Percentiles rank a stretch among this genome's conserved stretches.
phyloP scores from a whole-genome alignment of 768 basidiomycete genomes.

The Suillus americanus region DNA sequence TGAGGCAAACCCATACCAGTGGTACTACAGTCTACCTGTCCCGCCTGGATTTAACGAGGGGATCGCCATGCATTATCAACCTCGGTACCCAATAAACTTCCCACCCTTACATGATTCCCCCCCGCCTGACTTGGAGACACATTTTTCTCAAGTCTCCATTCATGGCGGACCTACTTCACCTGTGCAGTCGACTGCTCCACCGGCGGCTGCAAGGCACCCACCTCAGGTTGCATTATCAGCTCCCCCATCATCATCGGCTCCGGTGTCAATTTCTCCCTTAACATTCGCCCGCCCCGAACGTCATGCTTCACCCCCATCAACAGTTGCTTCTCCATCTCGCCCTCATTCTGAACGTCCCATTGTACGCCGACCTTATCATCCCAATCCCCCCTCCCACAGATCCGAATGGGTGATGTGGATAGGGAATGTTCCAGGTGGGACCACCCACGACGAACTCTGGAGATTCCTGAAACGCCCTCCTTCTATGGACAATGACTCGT shows the following conservation, averaged over 20 bases:
- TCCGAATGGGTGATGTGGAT: conserved; percentile 98
- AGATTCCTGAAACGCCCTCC: conserved; percentile 65
- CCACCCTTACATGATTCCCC: conserved; percentile 19
- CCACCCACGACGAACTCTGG: conserved; percentile 84
- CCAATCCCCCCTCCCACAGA: conserved; percentile 67
- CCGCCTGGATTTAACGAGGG: conserved; percentile 29
- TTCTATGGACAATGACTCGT: conserved; percentile 8
- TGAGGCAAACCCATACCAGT: conserved; percentile 42
- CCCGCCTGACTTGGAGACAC: conserved; percentile 22
- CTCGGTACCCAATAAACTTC: conserved; percentile 33
- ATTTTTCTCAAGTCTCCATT: conserved; percentile 18
- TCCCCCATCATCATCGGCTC: conserved; percentile 7
- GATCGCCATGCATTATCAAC: conserved; percentile 30
- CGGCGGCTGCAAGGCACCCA: background rate
- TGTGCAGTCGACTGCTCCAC: background rate
- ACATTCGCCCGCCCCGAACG: background rate
- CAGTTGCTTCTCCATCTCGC: conserved; percentile 4
- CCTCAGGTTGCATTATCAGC: background rate
- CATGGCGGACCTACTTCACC: conserved; percentile 14
- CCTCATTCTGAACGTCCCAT: conserved; percentile 27
- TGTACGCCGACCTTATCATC: conserved; percentile 61
- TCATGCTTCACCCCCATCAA: conserved; percentile 8
- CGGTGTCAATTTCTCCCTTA: conserved; percentile 6
- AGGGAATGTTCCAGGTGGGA: conserved; percentile 86
- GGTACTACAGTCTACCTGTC: conserved; percentile 39